phyloP scores from a whole-genome alignment of 1,284 basidiomycete species.

The Cutaneotrichosporon dermatis region DNA sequence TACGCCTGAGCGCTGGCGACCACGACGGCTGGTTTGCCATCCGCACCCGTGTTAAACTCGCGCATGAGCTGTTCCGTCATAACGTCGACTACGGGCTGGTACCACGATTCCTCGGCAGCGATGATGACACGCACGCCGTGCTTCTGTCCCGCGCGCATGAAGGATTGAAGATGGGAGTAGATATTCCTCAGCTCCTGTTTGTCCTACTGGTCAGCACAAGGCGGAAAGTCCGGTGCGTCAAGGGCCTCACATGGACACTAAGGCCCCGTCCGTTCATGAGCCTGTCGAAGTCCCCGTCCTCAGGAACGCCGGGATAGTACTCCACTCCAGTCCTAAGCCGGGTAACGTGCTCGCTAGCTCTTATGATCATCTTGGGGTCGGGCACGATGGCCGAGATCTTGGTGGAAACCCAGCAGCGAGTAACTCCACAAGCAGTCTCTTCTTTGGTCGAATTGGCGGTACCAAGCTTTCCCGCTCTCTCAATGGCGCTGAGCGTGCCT shows the following conservation, averaged over 20 bases:
- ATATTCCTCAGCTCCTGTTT: not conserved
- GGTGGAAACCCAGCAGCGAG: conserved; percentile 1
- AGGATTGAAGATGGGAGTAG: not conserved
- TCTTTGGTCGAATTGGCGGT: not conserved
- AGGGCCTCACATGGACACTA: not conserved
- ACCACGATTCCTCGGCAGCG: conserved; percentile 7
- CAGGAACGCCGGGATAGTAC: not conserved
- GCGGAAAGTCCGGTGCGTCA: too few relatives aligned
- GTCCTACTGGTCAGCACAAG: not conserved
- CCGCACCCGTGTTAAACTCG: conserved; percentile 1
- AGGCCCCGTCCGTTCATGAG: not conserved
- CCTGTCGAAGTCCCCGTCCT: conserved; percentile 1
- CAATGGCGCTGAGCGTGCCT: not conserved
- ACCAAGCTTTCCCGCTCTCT: not conserved
- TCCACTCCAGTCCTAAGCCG: not conserved
- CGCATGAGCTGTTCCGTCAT: conserved; percentile 10
- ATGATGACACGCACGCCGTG: conserved; percentile 7
- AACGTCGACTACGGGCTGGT: conserved; percentile 6
- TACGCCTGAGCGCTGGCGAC: conserved; percentile 1
- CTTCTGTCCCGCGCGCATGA: not conserved
- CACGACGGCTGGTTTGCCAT: not conserved
- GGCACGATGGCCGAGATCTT: not conserved
- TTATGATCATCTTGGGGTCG: not conserved
- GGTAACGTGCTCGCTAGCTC: not conserved
- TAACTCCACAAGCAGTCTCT: not conserved